Evolutionary conservation across 1,139 yeast genomes (phyloP).

Genomic region (Debaryomyces sp.): DNA sequence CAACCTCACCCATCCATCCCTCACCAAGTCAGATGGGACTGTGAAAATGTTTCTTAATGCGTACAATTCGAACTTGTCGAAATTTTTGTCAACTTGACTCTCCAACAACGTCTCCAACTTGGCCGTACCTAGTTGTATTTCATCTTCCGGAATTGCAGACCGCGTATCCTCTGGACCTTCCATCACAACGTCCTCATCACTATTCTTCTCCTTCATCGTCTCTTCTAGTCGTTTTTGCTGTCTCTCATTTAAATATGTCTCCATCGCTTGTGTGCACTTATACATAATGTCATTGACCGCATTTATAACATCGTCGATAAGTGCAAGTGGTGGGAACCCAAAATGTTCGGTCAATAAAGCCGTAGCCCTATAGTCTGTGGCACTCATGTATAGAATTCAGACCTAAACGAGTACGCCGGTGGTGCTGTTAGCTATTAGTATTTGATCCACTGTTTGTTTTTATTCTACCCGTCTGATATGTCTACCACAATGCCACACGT

Average conservation of each 20-base stretch:
- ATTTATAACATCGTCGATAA: slow-evolving; percentile 87
- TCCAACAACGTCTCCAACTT: slow-evolving; percentile 79
- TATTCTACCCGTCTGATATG: neutral
- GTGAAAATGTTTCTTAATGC: slow-evolving; percentile 74
- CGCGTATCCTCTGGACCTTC: slow-evolving; percentile 5
- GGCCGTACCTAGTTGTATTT: slow-evolving; percentile 76
- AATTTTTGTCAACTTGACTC: slow-evolving; percentile 77
- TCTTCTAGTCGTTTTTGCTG: slow-evolving; percentile 19
- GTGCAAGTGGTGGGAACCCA: slow-evolving; percentile 83
- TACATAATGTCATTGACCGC: slow-evolving; percentile 85
- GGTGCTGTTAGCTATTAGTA: neutral
- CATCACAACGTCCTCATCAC: slow-evolving; percentile 24
- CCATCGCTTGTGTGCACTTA: slow-evolving; percentile 81
- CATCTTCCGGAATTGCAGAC: slow-evolving; percentile 32
- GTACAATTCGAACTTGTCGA: slow-evolving; percentile 86
- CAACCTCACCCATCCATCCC: slow-evolving; percentile 67
- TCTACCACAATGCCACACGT: neutral
- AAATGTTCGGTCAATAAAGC: slow-evolving; percentile 81
- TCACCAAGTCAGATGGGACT: slow-evolving; percentile 69
- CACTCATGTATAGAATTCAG: neutral
- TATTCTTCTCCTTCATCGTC: slow-evolving; percentile 11
- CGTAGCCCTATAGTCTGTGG: slow-evolving; percentile 48
- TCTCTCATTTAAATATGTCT: slow-evolving; percentile 55
- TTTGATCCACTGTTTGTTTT: slow-evolving; percentile 6
- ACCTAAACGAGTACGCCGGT: neutral